Evolutionary conservation across 2,329 filamentous ascomycete genomes (phyloP).

Genomic region (Penicillium sp.): DNA sequence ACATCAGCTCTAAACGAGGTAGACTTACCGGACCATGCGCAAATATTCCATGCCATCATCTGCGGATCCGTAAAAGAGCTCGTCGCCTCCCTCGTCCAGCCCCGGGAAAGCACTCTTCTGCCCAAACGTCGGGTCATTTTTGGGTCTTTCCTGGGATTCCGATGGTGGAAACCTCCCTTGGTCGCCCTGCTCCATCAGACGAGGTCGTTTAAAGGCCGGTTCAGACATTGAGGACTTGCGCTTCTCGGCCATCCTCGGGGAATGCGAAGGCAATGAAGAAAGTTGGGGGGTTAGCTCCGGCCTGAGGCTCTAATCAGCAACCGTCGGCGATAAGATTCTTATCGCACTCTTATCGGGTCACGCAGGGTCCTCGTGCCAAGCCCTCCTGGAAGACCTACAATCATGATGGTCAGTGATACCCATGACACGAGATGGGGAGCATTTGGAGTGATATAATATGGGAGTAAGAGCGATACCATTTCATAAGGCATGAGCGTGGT

Average conservation of each 20-base stretch:
- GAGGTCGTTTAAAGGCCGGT: constrained; percentile 27
- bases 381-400: not conserved
- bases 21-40: constrained; percentile 61
- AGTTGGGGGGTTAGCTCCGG: constrained; percentile 23
- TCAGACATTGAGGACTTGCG: constrained; percentile 23
- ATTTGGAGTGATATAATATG: too few species aligned
- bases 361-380: too few species aligned
- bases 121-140: constrained; percentile 60
- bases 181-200: constrained; percentile 25
- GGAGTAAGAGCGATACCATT: too few species aligned
- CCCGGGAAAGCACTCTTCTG: constrained; percentile 67
- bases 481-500: too few species aligned
- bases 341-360: not conserved
- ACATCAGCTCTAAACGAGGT: constrained; percentile 4
- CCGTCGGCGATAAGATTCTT: constrained; percentile 3
- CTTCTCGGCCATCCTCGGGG: constrained; percentile 29
- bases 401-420: not conserved
- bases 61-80: constrained; percentile 62
- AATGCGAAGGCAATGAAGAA: constrained; percentile 9
- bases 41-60: constrained; percentile 65
- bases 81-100: constrained; percentile 48
- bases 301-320: constrained; percentile 8
- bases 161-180: constrained; percentile 18
- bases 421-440: too few species aligned
- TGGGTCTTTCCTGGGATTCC: constrained; percentile 34